Evolutionary conservation across 257 asterid species (phyloP).

Genomic region (Nicotiana knightiana): DNA sequence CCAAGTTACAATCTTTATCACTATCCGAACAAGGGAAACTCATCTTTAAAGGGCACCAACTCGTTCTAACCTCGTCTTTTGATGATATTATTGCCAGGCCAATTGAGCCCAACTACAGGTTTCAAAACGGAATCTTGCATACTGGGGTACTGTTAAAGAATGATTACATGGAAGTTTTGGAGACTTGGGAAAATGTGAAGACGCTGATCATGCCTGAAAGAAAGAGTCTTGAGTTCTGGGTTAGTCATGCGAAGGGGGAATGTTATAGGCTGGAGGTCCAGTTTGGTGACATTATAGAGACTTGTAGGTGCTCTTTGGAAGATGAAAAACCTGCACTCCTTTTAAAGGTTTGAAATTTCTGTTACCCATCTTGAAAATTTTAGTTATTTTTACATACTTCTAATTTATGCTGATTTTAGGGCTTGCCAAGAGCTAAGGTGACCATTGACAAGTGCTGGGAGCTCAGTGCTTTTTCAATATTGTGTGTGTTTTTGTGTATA

Average conservation of each 20-base stretch:
- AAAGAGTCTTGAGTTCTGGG: slow-evolving; percentile 44
- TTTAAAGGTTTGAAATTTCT: slow-evolving; percentile 43
- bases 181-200: slow-evolving; percentile 49
- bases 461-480: not conserved
- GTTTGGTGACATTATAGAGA: slow-evolving; percentile 66
- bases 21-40: slow-evolving; percentile 47
- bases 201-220: slow-evolving; percentile 83
- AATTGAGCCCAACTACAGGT: slow-evolving; percentile 41
- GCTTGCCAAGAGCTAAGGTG: not conserved
- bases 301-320: slow-evolving; percentile 36
- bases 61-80: slow-evolving; percentile 39
- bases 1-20: slow-evolving; percentile 37
- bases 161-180: slow-evolving; percentile 51
- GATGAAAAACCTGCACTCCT: slow-evolving; percentile 40
- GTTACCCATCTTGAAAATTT: not conserved
- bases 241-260: slow-evolving; percentile 27
- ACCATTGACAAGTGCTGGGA: not conserved
- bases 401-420: not conserved
- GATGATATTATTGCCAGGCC: slow-evolving; percentile 59
- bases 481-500: too few species aligned
- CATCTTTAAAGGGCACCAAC: slow-evolving; percentile 40
- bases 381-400: not conserved
- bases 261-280: slow-evolving; percentile 66
- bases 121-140: slow-evolving; percentile 32
- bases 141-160: slow-evolving; percentile 50